phyloP scores from a whole-genome alignment of 805 yeast species.

The Monosporozyma unispora region DNA sequence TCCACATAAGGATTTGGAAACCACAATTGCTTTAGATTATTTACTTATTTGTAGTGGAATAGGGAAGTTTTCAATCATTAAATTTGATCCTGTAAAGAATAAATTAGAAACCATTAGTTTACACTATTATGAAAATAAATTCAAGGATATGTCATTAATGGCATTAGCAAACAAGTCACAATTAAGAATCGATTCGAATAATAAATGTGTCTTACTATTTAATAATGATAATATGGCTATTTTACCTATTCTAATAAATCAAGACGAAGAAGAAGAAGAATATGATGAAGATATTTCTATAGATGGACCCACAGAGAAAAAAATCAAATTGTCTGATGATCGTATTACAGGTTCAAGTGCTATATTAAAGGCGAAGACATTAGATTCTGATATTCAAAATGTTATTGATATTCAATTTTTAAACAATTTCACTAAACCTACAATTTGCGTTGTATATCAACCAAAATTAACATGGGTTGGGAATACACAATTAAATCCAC shows the following conservation, averaged over 20 bases:
- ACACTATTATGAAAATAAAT: constrained; percentile 74
- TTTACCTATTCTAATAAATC: constrained; percentile 44
- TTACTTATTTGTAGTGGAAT: constrained; percentile 56
- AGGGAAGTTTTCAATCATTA: constrained; percentile 71
- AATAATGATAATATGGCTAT: constrained; percentile 64
- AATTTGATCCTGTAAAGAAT: constrained; percentile 53
- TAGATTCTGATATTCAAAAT: constrained; percentile 49
- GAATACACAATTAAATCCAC: constrained; percentile 13
- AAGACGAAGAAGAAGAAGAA: constrained; percentile 31
- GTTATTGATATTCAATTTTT: constrained; percentile 67
- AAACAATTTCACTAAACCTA: constrained; percentile 71
- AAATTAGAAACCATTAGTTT: constrained; percentile 64
- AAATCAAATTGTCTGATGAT: constrained; percentile 7
- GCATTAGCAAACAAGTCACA: constrained; percentile 31
- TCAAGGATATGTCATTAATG: constrained; percentile 39
- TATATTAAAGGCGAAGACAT: constrained; percentile 44
- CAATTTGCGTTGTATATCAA: constrained; percentile 57
- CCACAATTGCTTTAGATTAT: constrained; percentile 37
- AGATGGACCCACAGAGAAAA: constrained; percentile 7
- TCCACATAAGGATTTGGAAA: constrained; percentile 35
- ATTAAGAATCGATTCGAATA: constrained; percentile 54
- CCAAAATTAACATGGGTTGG: constrained; percentile 74
- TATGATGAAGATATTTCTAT: constrained; percentile 27
- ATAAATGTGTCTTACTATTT: constrained; percentile 46
- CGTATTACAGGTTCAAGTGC: constrained; percentile 35